phyloP scores from a whole-genome alignment of 345 rosid species.

The Corchorus capsularis region DNA sequence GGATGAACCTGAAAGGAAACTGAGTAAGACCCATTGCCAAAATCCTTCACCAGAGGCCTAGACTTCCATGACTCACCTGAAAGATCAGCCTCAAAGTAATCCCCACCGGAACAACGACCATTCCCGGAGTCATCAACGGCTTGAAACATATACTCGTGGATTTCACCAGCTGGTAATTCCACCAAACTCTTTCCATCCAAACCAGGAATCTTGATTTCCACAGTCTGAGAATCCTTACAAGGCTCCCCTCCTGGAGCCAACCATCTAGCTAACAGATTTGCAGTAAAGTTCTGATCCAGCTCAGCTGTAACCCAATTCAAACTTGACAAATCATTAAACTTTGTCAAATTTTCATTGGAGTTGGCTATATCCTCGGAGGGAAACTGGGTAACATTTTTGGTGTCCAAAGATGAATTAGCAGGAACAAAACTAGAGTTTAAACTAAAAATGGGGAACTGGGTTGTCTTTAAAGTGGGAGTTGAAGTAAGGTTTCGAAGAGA shows the following conservation, averaged over 20 bases:
- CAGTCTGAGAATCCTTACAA: slow-evolving; percentile 62
- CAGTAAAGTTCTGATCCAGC: slow-evolving; percentile 50
- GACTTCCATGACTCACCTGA: slow-evolving; percentile 91
- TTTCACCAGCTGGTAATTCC: slow-evolving; percentile 62
- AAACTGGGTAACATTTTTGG: neutral
- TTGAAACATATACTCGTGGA: slow-evolving; percentile 63
- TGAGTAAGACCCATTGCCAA: slow-evolving; percentile 76
- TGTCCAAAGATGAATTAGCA: slow-evolving; percentile 20
- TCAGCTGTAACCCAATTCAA: slow-evolving; percentile 56
- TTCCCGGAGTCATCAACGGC: slow-evolving; percentile 59
- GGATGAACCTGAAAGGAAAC: slow-evolving; percentile 85
- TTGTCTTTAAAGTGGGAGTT: slow-evolving; percentile 14
- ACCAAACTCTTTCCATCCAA: slow-evolving; percentile 53
- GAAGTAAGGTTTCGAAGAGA: neutral
- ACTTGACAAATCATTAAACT: neutral
- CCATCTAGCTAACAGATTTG: slow-evolving; percentile 59
- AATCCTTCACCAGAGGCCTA: slow-evolving; percentile 75
- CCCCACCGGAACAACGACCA: slow-evolving; percentile 75
- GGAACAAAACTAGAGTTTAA: slow-evolving; percentile 13
- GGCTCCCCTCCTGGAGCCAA: slow-evolving; percentile 65
- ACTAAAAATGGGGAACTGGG: slow-evolving; percentile 10
- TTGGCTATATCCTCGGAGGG: neutral
- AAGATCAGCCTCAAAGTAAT: slow-evolving; percentile 86
- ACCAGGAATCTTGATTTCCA: slow-evolving; percentile 53
- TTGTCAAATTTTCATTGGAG: neutral